Conservation (phyloP, 2,329 filamentous ascomycete species). For the Ophiostoma australiae region DNA sequence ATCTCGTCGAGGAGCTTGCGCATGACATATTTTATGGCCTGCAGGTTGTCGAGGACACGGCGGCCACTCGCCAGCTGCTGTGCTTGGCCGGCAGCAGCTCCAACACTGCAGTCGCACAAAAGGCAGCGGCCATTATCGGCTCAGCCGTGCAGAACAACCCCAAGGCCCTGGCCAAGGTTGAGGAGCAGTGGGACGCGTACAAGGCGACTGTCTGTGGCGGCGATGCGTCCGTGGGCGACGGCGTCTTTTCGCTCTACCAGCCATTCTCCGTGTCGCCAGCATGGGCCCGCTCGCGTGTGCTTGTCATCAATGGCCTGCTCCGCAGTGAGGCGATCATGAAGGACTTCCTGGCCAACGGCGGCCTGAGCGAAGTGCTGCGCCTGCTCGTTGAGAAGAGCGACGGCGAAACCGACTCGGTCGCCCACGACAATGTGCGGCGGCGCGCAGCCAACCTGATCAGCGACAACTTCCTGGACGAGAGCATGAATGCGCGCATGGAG, state of each 20-base stretch:
- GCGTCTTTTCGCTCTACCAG: conserved; percentile 2
- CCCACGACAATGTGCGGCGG: conserved; percentile 48
- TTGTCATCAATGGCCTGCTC: conserved; percentile 53
- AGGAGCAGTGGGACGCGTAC: conserved; percentile 44
- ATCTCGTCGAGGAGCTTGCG: conserved; percentile 57
- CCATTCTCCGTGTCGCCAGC: conserved; percentile 25
- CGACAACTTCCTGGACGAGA: conserved; percentile 62
- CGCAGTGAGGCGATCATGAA: conserved; percentile 48
- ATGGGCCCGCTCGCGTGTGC: conserved; percentile 40
- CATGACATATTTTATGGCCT: conserved; percentile 67
- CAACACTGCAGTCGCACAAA: conserved; percentile 38
- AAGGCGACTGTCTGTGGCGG: conserved; percentile 29
- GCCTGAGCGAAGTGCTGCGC: conserved; percentile 51
- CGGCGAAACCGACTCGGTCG: conserved; percentile 38
- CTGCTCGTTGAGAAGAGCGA: conserved; percentile 38
- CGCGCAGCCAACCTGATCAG: conserved; percentile 55
- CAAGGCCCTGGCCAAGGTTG: conserved; percentile 51
- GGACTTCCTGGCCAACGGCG: conserved; percentile 51
- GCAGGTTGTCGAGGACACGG: conserved; percentile 54
- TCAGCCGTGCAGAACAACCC: conserved; percentile 62
- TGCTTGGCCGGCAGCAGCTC: conserved; percentile 46
- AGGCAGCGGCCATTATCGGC: conserved; percentile 54
- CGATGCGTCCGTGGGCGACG: conserved; percentile 31
- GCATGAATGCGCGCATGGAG: conserved; percentile 55
- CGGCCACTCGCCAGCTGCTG: conserved; percentile 51